Conservation (phyloP, 768 basidiomycete genomes). For the Leccinum variicolor region DNA sequence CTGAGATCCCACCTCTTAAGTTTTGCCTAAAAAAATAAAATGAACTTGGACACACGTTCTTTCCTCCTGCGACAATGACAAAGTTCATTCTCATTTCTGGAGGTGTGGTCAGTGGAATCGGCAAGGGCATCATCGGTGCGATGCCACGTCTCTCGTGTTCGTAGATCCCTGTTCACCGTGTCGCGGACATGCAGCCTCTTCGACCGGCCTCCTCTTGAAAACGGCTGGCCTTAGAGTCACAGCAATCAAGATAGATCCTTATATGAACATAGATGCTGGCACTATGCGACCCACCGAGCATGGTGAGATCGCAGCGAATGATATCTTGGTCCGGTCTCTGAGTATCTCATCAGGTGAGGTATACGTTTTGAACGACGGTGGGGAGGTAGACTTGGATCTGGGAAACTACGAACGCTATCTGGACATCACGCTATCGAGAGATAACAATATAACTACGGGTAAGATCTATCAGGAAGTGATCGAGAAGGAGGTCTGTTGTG, state of each 20-base stretch:
- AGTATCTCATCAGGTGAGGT: constrained; percentile 71
- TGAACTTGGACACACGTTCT: background rate
- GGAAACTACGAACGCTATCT: constrained; percentile 99
- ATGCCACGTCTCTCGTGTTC: constrained; percentile 16
- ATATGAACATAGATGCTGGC: constrained; percentile 99
- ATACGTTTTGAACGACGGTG: constrained; percentile 96
- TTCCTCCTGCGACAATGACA: constrained; percentile 52
- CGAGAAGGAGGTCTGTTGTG: constrained; percentile 79
- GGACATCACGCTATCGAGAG: constrained; percentile 87
- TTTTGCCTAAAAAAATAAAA: background rate
- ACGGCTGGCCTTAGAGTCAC: constrained; percentile 95
- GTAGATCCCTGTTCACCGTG: constrained; percentile 17
- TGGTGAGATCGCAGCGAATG: constrained; percentile 50
- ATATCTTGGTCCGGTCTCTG: constrained; percentile 10
- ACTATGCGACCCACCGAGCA: constrained; percentile 99
- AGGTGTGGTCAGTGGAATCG: constrained; percentile 97
- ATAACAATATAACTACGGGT: constrained; percentile 98
- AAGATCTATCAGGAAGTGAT: constrained; percentile 98
- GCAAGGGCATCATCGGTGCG: constrained; percentile 98
- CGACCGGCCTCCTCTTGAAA: constrained; percentile 92
- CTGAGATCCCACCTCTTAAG: background rate
- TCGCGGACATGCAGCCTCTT: constrained; percentile 65
- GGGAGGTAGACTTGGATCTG: constrained; percentile 95
- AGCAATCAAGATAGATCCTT: constrained; percentile 99
- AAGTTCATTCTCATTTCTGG: constrained; percentile 97